Evolutionary conservation across 2,329 filamentous ascomycete genomes (phyloP).

Genomic region (Ophiostoma sp.): DNA sequence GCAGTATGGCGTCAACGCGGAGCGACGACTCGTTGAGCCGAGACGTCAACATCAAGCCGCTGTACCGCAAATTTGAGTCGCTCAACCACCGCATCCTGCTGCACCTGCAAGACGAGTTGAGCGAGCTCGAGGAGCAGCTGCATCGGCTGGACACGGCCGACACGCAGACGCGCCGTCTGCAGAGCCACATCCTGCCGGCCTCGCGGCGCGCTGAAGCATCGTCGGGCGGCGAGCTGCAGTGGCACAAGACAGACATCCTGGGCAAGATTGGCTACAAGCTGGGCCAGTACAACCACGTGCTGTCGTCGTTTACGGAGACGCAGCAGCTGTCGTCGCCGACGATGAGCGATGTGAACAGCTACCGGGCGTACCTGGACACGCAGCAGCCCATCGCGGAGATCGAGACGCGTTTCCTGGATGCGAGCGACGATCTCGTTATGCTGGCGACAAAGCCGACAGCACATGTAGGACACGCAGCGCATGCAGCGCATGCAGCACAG

Average conservation of each 20-base stretch:
- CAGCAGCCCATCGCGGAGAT: conserved; percentile 50
- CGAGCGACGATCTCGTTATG: conserved; percentile 50
- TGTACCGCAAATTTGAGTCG: conserved; percentile 78
- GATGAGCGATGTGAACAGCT: conserved; percentile 42
- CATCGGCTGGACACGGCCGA: conserved; percentile 59
- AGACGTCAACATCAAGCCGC: conserved; percentile 40
- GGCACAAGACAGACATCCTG: conserved; percentile 55
- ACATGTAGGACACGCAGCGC: background rate
- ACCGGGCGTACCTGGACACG: conserved; percentile 49
- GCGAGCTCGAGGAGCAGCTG: conserved; percentile 74
- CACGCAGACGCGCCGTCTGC: conserved; percentile 43
- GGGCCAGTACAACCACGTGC: conserved; percentile 57
- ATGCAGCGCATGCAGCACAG: background rate
- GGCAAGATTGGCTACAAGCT: conserved; percentile 61
- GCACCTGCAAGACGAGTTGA: conserved; percentile 79
- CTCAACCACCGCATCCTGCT: conserved; percentile 78
- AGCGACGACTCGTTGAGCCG: background rate
- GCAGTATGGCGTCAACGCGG: conserved; percentile 34
- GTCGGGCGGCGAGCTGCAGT: conserved; percentile 52
- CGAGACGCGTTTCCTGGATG: conserved; percentile 57
- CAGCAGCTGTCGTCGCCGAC: conserved; percentile 47
- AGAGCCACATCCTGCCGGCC: conserved; percentile 48
- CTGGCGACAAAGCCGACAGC: conserved; percentile 28
- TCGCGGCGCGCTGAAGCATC: conserved; percentile 55
- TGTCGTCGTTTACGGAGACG: conserved; percentile 53